Conservation (phyloP, 352 stramenopile species). For the Phytophthora pisi region DNA sequence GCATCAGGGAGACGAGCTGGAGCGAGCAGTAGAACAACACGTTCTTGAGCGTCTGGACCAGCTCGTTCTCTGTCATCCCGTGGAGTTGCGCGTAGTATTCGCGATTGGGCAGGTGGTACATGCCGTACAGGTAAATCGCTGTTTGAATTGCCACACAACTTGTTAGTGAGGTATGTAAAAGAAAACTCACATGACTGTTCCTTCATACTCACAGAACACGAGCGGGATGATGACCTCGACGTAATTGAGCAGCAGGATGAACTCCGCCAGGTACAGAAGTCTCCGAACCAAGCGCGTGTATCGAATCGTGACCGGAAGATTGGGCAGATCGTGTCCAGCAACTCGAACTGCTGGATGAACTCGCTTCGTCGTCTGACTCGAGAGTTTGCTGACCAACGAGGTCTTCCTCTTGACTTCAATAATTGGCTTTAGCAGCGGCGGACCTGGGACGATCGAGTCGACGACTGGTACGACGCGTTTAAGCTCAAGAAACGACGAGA, state of each 20-base stretch:
- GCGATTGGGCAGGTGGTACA: slow-evolving; percentile 42
- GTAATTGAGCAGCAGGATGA: slow-evolving; percentile 38
- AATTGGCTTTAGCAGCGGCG: background rate
- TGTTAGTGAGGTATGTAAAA: background rate
- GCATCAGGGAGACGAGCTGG: slow-evolving; percentile 43
- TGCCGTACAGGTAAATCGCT: slow-evolving; percentile 35
- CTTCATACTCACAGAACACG: slow-evolving; percentile 30
- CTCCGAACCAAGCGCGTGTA: slow-evolving; percentile 14
- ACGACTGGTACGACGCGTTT: slow-evolving; percentile 3
- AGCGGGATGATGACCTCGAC: slow-evolving; percentile 38
- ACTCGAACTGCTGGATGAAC: background rate
- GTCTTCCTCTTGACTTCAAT: background rate
- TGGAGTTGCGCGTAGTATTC: slow-evolving; percentile 38
- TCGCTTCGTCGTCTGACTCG: background rate
- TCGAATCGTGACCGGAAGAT: slow-evolving; percentile 3
- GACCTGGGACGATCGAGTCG: background rate
- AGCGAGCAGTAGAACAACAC: slow-evolving; percentile 45
- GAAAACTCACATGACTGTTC: background rate
- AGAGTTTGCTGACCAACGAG: background rate
- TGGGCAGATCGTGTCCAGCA: slow-evolving; percentile 2
- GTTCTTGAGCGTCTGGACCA: slow-evolving; percentile 33
- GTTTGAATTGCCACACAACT: background rate
- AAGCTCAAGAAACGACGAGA: slow-evolving; percentile 5
- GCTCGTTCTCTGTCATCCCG: slow-evolving; percentile 13
- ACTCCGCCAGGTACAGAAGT: slow-evolving; percentile 36